Evolutionary conservation across 768 basidiomycete genomes (phyloP), one percentile per base, ranked within the genome.

Genomic region (Boletus reticuloceps): DNA sequence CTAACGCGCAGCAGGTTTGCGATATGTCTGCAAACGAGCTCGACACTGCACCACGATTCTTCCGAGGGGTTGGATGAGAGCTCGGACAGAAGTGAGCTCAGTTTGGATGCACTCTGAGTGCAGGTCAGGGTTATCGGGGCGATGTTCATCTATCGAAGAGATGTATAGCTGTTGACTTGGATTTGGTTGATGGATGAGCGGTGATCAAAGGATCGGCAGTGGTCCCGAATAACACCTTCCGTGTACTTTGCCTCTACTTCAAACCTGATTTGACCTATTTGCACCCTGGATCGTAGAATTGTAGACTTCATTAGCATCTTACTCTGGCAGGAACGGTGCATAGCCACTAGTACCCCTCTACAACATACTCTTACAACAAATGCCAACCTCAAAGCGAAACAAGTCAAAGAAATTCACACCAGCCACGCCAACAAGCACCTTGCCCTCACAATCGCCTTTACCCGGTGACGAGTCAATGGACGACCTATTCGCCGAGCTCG

Each of bases 401-500:
- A 86, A 83, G 69, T 56, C 74, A 45, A 83, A 82, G 72, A 82
- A 84, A 67, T 55, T 63, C 22, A 25, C 73, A 44, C 64, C 77
- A 16, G 59, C 71, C 8, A 42, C 71, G 1, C 51, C 59, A 14
- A 41, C 64, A 25, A 43, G 51, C 14, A 16, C 58, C 4, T 38
- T 64, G n/a, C 63, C 66, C 43, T 59, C 70, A 22, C 62, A 68
- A 16, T 36, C 34, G 5, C 14, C 34, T 36, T 62, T 73, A 1
- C 56, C 59, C 19, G 78, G 80, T 41, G 81, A 86, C 52, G 80
- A 80, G 11, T 77, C 93, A 45, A 77, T 93, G 75, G 81, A 91
- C 59, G 86, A 90, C 62, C 81, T 95, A 2, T 70, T 94, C 45
- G 80, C 84, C 8, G 86, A 91, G 67, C 82, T 95, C 27, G 89